Conservation (phyloP, 331 rosid genomes). For the Pyrus hybrid region DNA sequence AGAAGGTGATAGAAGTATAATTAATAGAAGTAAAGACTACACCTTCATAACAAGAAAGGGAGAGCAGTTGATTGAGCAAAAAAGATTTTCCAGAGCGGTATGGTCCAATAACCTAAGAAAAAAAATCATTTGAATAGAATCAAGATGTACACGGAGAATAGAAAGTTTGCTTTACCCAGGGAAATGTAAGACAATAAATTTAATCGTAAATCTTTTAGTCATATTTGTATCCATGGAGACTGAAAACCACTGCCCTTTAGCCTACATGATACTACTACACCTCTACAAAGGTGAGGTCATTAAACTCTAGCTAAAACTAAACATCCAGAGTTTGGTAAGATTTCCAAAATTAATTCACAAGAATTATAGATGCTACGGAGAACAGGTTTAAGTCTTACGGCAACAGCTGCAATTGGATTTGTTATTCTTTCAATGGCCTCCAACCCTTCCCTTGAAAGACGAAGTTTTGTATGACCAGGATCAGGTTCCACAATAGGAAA, state of each 20-base stretch:
- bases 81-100: conserved; percentile 97
- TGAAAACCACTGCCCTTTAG: not conserved
- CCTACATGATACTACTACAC: not conserved
- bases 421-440: conserved; percentile 75
- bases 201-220: not conserved
- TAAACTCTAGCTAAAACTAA: not conserved
- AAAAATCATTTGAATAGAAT: conserved; percentile 16
- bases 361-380: not conserved
- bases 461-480: conserved; percentile 88
- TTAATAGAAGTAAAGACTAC: conserved; percentile 8
- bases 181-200: not conserved
- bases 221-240: not conserved
- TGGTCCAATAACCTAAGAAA: conserved; percentile 90
- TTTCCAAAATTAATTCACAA: not conserved
- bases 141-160: conserved; percentile 4
- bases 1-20: not conserved
- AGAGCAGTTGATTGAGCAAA: conserved; percentile 93
- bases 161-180: not conserved
- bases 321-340: not conserved
- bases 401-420: conserved; percentile 87
- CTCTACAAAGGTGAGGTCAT: not conserved
- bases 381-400: conserved; percentile 42
- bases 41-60: conserved; percentile 98
- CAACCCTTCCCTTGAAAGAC: conserved; percentile 84
- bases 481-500: conserved; percentile 96